Conservation (phyloP, 2,329 filamentous ascomycete species). For the Lecanicillium sp. region DNA sequence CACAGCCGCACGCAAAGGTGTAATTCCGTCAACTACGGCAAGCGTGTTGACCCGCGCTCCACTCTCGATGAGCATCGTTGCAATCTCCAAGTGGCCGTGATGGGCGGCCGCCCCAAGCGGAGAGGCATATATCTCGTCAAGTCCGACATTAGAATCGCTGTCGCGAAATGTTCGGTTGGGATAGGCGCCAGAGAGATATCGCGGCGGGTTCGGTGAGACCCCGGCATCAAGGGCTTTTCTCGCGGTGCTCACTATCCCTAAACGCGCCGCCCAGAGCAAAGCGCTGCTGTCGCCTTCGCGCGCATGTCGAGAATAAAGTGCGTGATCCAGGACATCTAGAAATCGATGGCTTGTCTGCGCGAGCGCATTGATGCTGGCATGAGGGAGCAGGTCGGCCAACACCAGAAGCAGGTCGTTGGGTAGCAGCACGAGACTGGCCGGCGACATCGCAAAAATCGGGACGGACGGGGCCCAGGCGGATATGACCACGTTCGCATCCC, state of each 20-base stretch:
- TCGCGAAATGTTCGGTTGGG: not conserved
- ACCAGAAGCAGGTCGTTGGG: not conserved
- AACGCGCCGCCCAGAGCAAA: not conserved
- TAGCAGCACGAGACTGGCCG: not conserved
- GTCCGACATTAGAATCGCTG: not conserved
- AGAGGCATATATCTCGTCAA: too few relatives aligned
- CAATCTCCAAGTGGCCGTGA: too few relatives aligned
- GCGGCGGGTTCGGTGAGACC: too few relatives aligned
- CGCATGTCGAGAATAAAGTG: not conserved
- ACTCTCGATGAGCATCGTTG: too few relatives aligned
- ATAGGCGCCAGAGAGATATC: not conserved
- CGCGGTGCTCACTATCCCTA: not conserved
- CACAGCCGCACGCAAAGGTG: too few relatives aligned
- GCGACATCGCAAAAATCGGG: too few relatives aligned
- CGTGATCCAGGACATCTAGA: not conserved
- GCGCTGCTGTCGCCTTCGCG: not conserved
- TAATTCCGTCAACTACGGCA: too few relatives aligned
- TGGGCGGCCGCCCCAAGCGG: too few relatives aligned
- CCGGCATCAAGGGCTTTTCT: slow-evolving; percentile 2
- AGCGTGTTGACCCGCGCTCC: too few relatives aligned
- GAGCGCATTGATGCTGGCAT: not conserved
- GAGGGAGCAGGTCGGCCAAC: not conserved
- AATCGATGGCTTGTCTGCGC: not conserved
- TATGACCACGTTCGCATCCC: too few relatives aligned
- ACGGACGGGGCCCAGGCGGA: too few relatives aligned